Base-by-base conservation (phyloP, 1,139 yeast species). In the Diutina rugosa region DNA sequence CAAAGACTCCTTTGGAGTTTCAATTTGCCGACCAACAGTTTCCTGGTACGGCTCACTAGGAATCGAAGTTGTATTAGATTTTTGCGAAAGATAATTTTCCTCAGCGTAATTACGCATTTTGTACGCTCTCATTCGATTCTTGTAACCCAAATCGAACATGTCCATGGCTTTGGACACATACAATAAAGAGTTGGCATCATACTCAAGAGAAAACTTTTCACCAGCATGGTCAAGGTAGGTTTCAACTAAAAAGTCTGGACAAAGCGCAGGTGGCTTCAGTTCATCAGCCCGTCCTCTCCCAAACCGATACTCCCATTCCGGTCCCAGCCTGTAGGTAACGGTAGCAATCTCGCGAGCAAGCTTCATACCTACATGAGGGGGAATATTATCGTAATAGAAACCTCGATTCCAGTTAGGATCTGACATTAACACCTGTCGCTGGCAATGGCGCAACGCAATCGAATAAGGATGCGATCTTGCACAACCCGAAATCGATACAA, bases 401-500 rank as follows among this genome's bases (percentile, higher is more conserved):
- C 98, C 98, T 60, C 96, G 78, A 62, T 86, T 86, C 97, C 97
- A 90, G 68, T 90, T 87, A 5, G 95, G 93, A 70, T 90, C 98
- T 56, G 95, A 84, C 96, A 90, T 91, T 58, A 90, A 74, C 4
- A 89, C 96, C 69, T 90, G 97, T 61, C 98, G 76, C 70, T 90
- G 98, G 45, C 95, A 85, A 67, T 88, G 95, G 61, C 98, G 81
- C 81, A 90, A 84, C 2, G 97, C 98, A 61, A 90, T 89, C 2
- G 96, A 88, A 62, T 88, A 87, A 1, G 98, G 98, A 67, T 90
- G 97, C 0, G 96, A 88, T 63, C 95, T 77, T 2, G 97, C 96
- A 72, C 97, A 90, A 4, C 96, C 97, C 55, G 95, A 85, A 41
- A 90, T 87, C 10, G 90, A 80, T 0, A 90, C 81, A 4, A 90